phyloP scores from a whole-genome alignment of 176 grass and related monocot species.

The Saccharum spontaneum region DNA sequence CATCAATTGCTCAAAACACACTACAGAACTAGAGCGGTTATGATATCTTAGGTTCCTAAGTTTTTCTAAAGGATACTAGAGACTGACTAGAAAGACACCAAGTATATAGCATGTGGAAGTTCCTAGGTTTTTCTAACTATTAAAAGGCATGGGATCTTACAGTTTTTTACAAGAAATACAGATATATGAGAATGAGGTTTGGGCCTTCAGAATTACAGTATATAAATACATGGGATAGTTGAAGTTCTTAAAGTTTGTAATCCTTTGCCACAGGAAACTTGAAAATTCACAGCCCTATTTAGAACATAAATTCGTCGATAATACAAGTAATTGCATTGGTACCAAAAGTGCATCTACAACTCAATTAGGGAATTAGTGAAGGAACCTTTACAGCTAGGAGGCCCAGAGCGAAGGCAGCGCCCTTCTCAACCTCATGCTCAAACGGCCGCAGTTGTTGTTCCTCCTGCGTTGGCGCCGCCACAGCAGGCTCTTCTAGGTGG shows the following conservation, averaged over 20 bases:
- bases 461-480: slow-evolving; percentile 39
- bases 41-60: background rate
- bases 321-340: slow-evolving; percentile 18
- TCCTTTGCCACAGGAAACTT: background rate
- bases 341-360: background rate
- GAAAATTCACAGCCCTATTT: background rate
- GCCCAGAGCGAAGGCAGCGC: slow-evolving; percentile 90
- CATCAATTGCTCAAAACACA: slow-evolving; percentile 4
- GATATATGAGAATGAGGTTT: background rate
- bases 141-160: background rate
- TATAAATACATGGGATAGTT: background rate
- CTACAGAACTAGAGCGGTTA: background rate
- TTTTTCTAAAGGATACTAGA: background rate
- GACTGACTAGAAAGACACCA: background rate
- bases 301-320: background rate
- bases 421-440: slow-evolving; percentile 98
- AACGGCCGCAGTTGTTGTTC: slow-evolving; percentile 56
- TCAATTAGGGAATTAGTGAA: slow-evolving; percentile 3
- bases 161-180: background rate
- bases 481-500: slow-evolving; percentile 73
- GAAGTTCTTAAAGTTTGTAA: background rate
- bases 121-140: slow-evolving; percentile 5
- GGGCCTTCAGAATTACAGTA: background rate
- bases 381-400: slow-evolving; percentile 96
- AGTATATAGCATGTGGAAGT: background rate